phyloP scores from a whole-genome alignment of 495 filamentous ascomycete species.

The Neurospora intermedia region DNA sequence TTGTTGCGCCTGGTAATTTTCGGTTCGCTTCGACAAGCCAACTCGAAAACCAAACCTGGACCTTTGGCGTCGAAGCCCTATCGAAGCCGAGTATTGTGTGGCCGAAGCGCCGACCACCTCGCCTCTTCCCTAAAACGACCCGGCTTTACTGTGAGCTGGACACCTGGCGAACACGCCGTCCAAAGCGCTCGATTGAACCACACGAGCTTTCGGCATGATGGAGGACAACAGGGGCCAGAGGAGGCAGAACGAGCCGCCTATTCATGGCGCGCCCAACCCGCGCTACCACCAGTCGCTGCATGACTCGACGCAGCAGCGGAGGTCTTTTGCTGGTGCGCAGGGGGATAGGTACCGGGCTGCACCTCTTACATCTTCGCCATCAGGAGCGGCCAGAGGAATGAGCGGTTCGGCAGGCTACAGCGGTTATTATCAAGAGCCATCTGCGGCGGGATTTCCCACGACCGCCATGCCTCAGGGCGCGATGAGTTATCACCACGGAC shows the following conservation, averaged over 20 bases:
- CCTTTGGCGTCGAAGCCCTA: constrained; percentile 11
- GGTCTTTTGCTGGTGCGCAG: constrained; percentile 29
- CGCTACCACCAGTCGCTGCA: constrained; percentile 32
- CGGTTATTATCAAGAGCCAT: constrained; percentile 44
- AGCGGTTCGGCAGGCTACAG: constrained; percentile 41
- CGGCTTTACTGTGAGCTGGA: constrained; percentile 48
- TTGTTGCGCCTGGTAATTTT: constrained; percentile 2
- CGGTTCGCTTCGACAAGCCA: not conserved
- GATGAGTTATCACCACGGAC: constrained; percentile 40
- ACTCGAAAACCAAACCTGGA: not conserved
- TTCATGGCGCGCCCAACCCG: constrained; percentile 29
- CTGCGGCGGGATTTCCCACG: constrained; percentile 35
- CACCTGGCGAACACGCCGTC: constrained; percentile 36
- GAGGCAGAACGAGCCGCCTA: constrained; percentile 59
- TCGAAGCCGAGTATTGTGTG: constrained; percentile 18
- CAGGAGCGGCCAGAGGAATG: constrained; percentile 28
- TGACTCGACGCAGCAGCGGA: constrained; percentile 31
- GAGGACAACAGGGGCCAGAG: constrained; percentile 56
- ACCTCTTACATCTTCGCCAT: constrained; percentile 33
- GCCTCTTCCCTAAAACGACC: constrained; percentile 43
- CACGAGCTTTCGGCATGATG: constrained; percentile 41
- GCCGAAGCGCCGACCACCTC: constrained; percentile 38
- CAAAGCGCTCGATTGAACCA: constrained; percentile 29
- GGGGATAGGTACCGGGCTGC: constrained; percentile 39
- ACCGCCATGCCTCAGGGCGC: constrained; percentile 34